Conservation (phyloP, 352 stramenopile species). For the Thraustotheca clavata region DNA sequence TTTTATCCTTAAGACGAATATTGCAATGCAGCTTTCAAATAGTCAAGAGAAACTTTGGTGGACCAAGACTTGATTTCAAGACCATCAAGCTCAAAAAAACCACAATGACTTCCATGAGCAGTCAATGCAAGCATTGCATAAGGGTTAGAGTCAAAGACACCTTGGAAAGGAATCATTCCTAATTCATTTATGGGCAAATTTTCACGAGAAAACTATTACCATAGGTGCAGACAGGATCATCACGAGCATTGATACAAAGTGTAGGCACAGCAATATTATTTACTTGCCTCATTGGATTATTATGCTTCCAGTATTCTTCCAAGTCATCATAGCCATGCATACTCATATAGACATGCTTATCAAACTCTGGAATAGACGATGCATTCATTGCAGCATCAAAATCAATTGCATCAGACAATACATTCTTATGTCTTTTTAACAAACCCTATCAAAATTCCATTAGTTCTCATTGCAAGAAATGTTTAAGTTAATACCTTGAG, state of each 20-base stretch:
- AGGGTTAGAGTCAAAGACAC: constrained; percentile 38
- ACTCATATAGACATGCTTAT: constrained; percentile 70
- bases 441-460: constrained; percentile 27
- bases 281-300: constrained; percentile 67
- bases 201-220: constrained; percentile 23
- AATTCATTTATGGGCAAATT: not conserved
- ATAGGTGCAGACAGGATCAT: constrained; percentile 69
- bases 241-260: constrained; percentile 65
- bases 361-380: constrained; percentile 55
- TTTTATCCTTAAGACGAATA: constrained; percentile 22
- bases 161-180: constrained; percentile 5
- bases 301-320: constrained; percentile 55
- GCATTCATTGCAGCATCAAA: constrained; percentile 36
- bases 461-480: not conserved
- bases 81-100: constrained; percentile 53
- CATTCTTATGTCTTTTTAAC: constrained; percentile 36
- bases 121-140: constrained; percentile 48
- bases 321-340: constrained; percentile 64
- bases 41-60: constrained; percentile 44
- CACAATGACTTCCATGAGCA: constrained; percentile 56
- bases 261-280: constrained; percentile 44
- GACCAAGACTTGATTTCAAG: constrained; percentile 55
- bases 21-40: constrained; percentile 49
- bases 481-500: constrained; percentile 38
- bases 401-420: constrained; percentile 41